Percentiles rank a stretch among this genome's conserved stretches.
phyloP scores from a whole-genome alignment of 495 filamentous ascomycete genomes.

The Podospora tetraspora region DNA sequence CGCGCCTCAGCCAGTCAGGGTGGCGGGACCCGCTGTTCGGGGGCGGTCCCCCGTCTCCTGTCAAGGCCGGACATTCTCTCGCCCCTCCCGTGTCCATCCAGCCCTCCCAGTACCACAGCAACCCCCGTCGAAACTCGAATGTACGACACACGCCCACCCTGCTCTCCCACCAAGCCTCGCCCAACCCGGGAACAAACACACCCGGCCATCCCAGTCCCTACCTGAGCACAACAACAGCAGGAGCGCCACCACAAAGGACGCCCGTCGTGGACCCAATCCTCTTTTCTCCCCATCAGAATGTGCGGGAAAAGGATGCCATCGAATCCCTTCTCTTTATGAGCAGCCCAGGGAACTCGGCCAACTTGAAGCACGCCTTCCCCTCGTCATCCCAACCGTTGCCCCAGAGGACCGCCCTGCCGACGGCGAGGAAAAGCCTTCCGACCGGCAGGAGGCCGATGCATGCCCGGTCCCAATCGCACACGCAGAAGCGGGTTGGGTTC shows the following conservation, averaged over 20 bases:
- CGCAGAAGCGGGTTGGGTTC: conserved; percentile 42
- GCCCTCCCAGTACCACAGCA: conserved; percentile 26
- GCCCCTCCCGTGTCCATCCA: conserved; percentile 35
- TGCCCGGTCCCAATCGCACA: conserved; percentile 28
- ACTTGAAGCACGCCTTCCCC: conserved; percentile 48
- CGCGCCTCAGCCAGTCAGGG: conserved; percentile 12
- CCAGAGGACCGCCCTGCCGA: conserved; percentile 38
- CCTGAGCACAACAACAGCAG: conserved; percentile 17
- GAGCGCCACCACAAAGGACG: conserved; percentile 35
- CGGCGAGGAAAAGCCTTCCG: conserved; percentile 42
- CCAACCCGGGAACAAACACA: conserved; percentile 32
- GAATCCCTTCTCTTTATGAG: conserved; percentile 85
- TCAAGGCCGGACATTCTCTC: conserved; percentile 28
- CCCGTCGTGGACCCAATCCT: conserved; percentile 59
- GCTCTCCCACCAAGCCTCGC: conserved; percentile 35
- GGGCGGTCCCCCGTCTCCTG: conserved; percentile 25
- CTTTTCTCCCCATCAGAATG: conserved; percentile 45
- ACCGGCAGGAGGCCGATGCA: conserved; percentile 38
- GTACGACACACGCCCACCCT: conserved; percentile 35
- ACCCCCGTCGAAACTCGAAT: conserved; percentile 37
- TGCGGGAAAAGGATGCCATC: conserved; percentile 79
- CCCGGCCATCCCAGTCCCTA: conserved; percentile 38
- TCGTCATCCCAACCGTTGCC: conserved; percentile 32
- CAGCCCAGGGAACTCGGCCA: conserved; percentile 69
- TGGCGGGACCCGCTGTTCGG: conserved; percentile 18